A percentile compares a stretch with the other conserved stretches of the same genome.
These are phyloP conservation scores for Epithele typhae DNA, from an alignment of 768 basidiomycete genomes.

Conservation along the genomic window DNA sequence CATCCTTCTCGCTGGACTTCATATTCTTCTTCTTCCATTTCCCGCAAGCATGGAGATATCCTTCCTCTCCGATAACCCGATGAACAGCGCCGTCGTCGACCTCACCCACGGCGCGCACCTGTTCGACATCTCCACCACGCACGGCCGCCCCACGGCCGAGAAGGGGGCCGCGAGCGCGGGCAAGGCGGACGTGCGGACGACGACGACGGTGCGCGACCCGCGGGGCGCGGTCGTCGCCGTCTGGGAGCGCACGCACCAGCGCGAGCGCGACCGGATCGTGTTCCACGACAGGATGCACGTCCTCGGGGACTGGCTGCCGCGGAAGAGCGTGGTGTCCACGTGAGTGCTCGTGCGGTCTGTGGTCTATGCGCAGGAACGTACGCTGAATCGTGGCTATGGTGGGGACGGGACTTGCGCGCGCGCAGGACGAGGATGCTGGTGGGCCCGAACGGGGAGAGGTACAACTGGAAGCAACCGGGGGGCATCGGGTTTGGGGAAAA, in stretches of 20 bases:
- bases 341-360: neutral
- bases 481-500: no score
- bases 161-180: neutral
- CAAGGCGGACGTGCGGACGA: neutral
- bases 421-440: no score
- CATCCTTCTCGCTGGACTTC: neutral
- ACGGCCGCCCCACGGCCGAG: no score
- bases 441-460: no score
- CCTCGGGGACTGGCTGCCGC: neutral
- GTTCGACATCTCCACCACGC: neutral
- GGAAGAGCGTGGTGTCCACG: neutral
- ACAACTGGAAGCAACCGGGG: no score
- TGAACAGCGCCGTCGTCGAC: slow-evolving; percentile 1
- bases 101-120: neutral
- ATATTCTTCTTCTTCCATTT: neutral
- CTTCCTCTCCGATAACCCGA: neutral
- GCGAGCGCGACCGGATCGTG: neutral
- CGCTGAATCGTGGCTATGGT: neutral
- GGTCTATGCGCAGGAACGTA: no score
- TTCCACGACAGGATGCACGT: neutral
- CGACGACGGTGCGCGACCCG: neutral
- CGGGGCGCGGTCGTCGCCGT: neutral
- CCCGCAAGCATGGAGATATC: neutral
- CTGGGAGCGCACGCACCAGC: neutral
- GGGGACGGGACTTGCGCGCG: neutral